Base-by-base conservation (phyloP, 2,329 filamentous ascomycete genomes). In the Cladosporium sp. region DNA sequence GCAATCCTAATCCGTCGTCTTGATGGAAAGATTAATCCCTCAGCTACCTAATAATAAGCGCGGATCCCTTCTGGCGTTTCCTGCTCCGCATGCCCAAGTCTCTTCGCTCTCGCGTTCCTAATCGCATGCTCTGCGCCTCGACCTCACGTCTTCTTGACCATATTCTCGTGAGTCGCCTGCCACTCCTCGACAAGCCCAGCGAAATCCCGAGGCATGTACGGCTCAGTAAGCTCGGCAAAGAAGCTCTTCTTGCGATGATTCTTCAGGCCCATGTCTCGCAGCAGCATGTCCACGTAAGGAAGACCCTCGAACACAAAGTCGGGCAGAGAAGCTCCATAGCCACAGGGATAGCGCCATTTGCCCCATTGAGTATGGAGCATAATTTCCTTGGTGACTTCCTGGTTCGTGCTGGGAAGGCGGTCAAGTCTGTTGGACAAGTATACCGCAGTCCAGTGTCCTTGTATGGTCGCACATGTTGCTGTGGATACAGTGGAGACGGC, bases 251-350 rank as follows among this genome's bases (percentile, higher is more conserved):
- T 85, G 29, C 80, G 69, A 55, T 77, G 72, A 12, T 70, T 69
- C 15, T 74, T 69, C 49, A 90, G 65, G 0, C 80, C 84, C 50
- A 91, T 59, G 63, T 92, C 86, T 4, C 70, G 68, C 53, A 87
- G 62, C 61, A 92, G 64, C 60, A 84, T 60, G 65, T 91, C 86
- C 15, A 88, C 63, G 60, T 89, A 93, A 3, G 85, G 85, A 48
- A 92, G 64, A 0, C 78, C 78, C 64, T 93, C 88, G 60, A 92
- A 91, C 15, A 87, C 82, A 56, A 90, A 83, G 63, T 88, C 85
- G 0, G 83, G 83, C 51, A 77, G 73, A 60, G 73, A 76, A 33
- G 71, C 72, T 1, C 85, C 85, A 59, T 80, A 83, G 0, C 85
- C 85, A 3, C 72, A 76, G 1, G 84, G 80, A 58, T 86, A 86